These are phyloP conservation scores for Liquidambar formosana DNA, from an alignment of 164 flowering plant genomes.

Conservation along the genomic window DNA sequence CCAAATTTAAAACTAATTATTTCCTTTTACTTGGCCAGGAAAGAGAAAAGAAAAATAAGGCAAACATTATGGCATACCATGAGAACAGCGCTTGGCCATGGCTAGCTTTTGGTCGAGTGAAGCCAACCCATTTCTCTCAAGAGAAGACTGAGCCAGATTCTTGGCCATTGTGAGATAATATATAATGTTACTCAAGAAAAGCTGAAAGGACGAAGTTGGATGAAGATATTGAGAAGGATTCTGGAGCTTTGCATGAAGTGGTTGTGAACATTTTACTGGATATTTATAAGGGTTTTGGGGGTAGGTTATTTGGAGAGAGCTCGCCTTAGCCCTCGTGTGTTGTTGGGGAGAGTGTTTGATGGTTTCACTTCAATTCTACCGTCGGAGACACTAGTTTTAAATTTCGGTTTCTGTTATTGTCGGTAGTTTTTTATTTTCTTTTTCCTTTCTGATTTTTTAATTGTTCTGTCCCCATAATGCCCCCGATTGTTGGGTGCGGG, in stretches of 20 bases:
- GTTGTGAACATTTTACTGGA: too few species aligned
- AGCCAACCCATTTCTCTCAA: slow-evolving; percentile 41
- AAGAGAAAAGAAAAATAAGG: too few species aligned
- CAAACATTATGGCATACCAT: slow-evolving; percentile 49
- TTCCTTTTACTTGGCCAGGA: too few species aligned
- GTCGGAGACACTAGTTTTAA: slow-evolving; percentile 26
- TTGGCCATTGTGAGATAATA: slow-evolving; percentile 30
- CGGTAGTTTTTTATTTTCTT: slow-evolving; percentile 6
- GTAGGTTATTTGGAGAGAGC: background rate
- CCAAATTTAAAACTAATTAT: too few species aligned
- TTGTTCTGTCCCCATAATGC: slow-evolving; percentile 11
- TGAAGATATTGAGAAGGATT: background rate
- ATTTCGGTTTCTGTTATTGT: background rate
- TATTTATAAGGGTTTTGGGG: slow-evolving; percentile 18
- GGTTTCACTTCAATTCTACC: slow-evolving; percentile 27
- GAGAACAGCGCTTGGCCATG: slow-evolving; percentile 76
- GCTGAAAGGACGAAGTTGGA: background rate
- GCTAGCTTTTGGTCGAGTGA: slow-evolving; percentile 71
- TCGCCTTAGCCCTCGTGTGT: background rate
- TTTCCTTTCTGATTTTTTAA: too few species aligned
- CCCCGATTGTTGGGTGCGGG: slow-evolving; percentile 6
- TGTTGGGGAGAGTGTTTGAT: slow-evolving; percentile 23
- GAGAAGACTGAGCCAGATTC: slow-evolving; percentile 41
- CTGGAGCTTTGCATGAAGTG: background rate
- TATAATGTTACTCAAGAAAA: background rate